Base-by-base conservation (phyloP, 1,284 basidiomycete genomes). In the Schizopora paradoxa region DNA sequence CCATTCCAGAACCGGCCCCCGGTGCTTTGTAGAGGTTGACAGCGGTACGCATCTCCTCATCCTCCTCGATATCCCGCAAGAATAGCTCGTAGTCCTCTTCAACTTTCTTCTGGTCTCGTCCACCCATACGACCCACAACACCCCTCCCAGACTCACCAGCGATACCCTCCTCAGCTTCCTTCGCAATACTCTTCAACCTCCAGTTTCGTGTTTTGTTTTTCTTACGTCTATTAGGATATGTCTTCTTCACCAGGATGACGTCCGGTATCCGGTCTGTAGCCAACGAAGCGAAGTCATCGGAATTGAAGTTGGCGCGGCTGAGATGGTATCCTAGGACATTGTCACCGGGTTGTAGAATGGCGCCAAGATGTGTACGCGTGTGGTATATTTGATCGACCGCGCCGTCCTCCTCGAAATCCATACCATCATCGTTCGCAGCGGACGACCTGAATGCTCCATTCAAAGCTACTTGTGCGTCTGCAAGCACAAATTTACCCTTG, bases 51-150 rank as follows among this genome's bases (percentile, higher is more conserved):
- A 98, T 73, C 73, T 98, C 95, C 41, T 88, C 85, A 68, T 99
- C 95, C 66, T 99, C 95, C 66, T 98, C 95, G 47, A 99, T 67
- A 58, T 98, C 94, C 42, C 90, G 78, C 66, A 99, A 70, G 81
- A 99, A 99, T 52, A 91, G 58, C 69, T 98, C 95, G 64, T 98
- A 99, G 62, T 98, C 95, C 61, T 91, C 83, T 62, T 98, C 93
- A 51, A 98, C 91, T 70, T 93, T 93, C 70, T 80, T 87, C 67
- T 86, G 79, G 65, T 98, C 94, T 42, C 92, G 72, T 34, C 93
- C 93, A 31, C 93, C 93, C 70, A 88, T 76, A 41, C 92, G 72
- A 1, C 93, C 93, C 29, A 96, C 81, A 3, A 94, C 86, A 51
- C 93, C 93, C 37, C 89, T 75, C 13, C 80, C 89, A 51, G 61